Base-by-base conservation (phyloP, 2,329 filamentous ascomycete species). In the Fusarium secorum region DNA sequence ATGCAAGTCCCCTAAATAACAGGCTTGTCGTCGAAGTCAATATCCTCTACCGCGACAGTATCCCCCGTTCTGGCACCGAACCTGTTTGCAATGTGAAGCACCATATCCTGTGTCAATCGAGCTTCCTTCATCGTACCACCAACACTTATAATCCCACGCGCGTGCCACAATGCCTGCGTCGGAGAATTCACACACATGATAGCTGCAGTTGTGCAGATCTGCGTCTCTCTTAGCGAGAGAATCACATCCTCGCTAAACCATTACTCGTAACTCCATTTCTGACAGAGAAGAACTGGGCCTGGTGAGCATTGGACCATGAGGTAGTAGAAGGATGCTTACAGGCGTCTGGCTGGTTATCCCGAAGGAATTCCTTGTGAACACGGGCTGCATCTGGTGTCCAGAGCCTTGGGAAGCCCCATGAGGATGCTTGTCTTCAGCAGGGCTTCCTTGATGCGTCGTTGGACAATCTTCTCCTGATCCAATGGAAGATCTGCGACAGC, bases 321-420 rank as follows among this genome's bases (percentile, higher is more conserved):
- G 1, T 39, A 22, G 20, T 39, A 6, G 0, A 7, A 15, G 13
- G 9, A 7, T 39, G 5, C 11, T 4, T 20, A 26, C 4, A 44
- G 0, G 5, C 7, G 7, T 10, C 22, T 26, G 3, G 3, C 1
- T 20, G 11, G 1, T 4, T 44, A 1, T 26, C 22, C 17, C 3
- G 3, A 26, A 26, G 17, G 1, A 11, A 17, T 13, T 24, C 11
- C 41, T 13, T 13, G 7, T 26, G 4, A 1, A 8, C 6, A 8
- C 8, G n/a, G 13, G n/a, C 38, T 9, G 22, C 3, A 13, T 14
- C 22, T 18, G 5, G 7, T 14, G 22, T 10, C 22, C 7, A 44
- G 5, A 9, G 22, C 39, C 14, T 42, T 11, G 15, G 15, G 10
- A 7, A 42, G 2, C 1, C 15, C n/a, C 9, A 22, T 11, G n/a